phyloP scores from a whole-genome alignment of 2,329 filamentous ascomycete species.

The Davidsoniella virescens region DNA sequence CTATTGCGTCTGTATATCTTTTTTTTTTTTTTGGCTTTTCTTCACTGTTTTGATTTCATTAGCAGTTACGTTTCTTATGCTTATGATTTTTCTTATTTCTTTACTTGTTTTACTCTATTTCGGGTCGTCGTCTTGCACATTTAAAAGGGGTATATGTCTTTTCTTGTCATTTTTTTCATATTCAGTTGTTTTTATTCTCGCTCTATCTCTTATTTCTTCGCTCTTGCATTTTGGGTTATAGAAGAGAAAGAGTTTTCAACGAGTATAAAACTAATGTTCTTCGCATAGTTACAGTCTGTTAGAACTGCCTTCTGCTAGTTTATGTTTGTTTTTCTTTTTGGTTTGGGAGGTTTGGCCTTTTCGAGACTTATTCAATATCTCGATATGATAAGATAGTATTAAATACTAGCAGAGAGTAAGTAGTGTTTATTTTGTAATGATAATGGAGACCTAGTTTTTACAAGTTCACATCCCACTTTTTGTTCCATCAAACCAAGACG shows the following conservation, averaged over 20 bases:
- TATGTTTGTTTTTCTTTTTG: too few species aligned
- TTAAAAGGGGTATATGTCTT: neutral
- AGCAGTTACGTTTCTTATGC: neutral
- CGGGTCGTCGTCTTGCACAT: neutral
- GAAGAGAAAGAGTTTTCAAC: neutral
- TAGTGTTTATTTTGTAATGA: slow-evolving; percentile 1
- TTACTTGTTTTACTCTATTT: neutral
- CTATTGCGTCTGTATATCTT: neutral
- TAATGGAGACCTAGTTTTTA: neutral
- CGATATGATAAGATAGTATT: too few species aligned
- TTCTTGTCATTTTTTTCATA: neutral
- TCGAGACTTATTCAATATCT: too few species aligned
- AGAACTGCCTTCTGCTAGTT: too few species aligned
- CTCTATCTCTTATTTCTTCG: neutral
- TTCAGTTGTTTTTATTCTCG: neutral
- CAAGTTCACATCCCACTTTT: neutral
- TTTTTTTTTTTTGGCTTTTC: neutral
- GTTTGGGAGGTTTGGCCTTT: too few species aligned
- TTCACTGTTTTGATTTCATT: neutral
- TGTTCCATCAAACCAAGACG: neutral
- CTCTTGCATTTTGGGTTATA: neutral
- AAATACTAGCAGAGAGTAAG: too few species aligned
- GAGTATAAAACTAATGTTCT: neutral
- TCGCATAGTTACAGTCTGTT: too few species aligned
- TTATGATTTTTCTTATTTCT: neutral